These are phyloP conservation scores for Ustulina deusta DNA, from an alignment of 2,329 filamentous ascomycete genomes.

Conservation along the genomic window DNA sequence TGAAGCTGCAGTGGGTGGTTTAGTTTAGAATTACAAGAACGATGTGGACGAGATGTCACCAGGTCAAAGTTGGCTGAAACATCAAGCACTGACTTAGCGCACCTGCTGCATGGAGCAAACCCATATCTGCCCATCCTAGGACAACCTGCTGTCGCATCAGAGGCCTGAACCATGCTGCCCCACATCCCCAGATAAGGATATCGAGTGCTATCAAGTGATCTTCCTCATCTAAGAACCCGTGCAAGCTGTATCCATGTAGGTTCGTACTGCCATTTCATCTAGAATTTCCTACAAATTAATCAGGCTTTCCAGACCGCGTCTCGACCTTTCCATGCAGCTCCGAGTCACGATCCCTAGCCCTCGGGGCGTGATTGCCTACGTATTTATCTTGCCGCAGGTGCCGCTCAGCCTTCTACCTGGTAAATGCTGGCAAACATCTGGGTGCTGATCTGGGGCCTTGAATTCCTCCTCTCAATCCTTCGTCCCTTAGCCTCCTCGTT, in stretches of 20 bases:
- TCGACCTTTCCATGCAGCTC: neutral
- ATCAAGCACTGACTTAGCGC: neutral
- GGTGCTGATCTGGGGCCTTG: neutral
- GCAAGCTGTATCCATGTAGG: neutral
- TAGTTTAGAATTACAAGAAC: conserved; percentile 15
- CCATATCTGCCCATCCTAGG: neutral
- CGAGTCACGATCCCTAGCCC: neutral
- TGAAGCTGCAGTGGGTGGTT: conserved; percentile 29
- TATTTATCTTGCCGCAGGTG: neutral
- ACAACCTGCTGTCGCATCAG: neutral
- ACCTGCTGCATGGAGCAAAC: conserved; percentile 8
- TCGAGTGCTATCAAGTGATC: too few relatives aligned
- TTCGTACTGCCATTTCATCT: too few relatives aligned
- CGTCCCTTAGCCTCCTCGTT: neutral
- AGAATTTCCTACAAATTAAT: too few relatives aligned
- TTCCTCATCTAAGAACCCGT: neutral
- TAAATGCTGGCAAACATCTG: neutral
- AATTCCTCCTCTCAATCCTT: neutral
- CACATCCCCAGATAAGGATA: conserved; percentile 31
- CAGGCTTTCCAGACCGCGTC: neutral
- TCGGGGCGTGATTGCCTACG: neutral
- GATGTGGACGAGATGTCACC: conserved; percentile 22
- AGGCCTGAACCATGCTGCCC: neutral
- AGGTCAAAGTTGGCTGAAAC: conserved; percentile 20
- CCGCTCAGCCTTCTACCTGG: neutral